Evolutionary conservation across 1,139 yeast species (phyloP), one percentile per base, ranked within the genome.

Genomic region (Hyphopichia wangnamkhiaoensis): DNA sequence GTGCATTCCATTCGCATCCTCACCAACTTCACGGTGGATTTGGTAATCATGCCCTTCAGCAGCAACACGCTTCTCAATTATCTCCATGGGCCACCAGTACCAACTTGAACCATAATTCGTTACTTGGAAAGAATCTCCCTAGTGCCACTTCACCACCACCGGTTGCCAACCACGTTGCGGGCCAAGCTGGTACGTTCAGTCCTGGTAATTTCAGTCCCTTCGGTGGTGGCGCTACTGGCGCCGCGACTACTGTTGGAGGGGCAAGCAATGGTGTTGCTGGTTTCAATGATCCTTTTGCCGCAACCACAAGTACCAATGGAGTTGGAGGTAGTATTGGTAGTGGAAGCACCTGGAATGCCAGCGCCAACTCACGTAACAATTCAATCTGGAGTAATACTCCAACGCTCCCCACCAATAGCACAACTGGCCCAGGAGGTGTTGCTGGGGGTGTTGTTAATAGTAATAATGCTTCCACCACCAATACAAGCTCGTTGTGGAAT

Each of bases 361-460:
- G 49, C 19, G 32, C 43, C 14, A 39, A 49, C 16, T 42, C 64
- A 3, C 45, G 68, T 31, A 63, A 52, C 39, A 60, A 53, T 40
- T 64, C 71, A 4, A 63, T 68, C 35, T 68, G 73, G 73, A 55
- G 62, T 34, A 55, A 40, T 17, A 33, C 45, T 9, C 42, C 46
- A 14, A n/a, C n/a, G n/a, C n/a, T n/a, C n/a, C n/a, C n/a, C n/a
- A n/a, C n/a, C n/a, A n/a, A n/a, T n/a, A n/a, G n/a, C n/a, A n/a
- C n/a, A n/a, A n/a, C n/a, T n/a, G n/a, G n/a, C n/a, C n/a, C n/a
- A n/a, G n/a, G n/a, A n/a, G n/a, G n/a, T n/a, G n/a, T n/a, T n/a
- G n/a, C n/a, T n/a, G n/a, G n/a, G n/a, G n/a, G n/a, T n/a, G n/a
- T n/a, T n/a, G n/a, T n/a, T n/a, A n/a, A n/a, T n/a, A n/a, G n/a